phyloP scores from a whole-genome alignment of 2,329 filamentous ascomycete species.

The Macrophomina tecta region DNA sequence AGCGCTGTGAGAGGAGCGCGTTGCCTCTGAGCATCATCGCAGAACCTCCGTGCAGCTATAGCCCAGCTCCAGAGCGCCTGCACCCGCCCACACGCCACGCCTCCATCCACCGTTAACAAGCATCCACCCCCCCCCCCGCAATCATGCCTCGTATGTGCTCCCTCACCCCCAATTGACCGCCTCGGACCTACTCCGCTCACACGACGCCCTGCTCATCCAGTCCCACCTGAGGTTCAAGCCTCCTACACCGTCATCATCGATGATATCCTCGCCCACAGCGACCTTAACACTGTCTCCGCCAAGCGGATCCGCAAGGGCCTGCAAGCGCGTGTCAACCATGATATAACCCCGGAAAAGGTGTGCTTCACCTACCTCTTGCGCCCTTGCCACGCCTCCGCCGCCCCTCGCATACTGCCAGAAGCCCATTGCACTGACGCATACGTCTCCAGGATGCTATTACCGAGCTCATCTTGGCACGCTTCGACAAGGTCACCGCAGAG shows the following conservation, averaged over 20 bases:
- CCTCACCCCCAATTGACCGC: constrained; percentile 25
- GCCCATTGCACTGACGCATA: background rate
- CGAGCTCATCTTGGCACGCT: constrained; percentile 55
- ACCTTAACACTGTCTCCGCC: constrained; percentile 68
- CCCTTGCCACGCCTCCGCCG: background rate
- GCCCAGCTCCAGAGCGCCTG: constrained; percentile 4
- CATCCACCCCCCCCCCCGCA: constrained; percentile 24
- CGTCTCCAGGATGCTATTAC: constrained; percentile 50
- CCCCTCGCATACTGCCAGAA: background rate
- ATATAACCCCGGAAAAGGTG: constrained; percentile 68
- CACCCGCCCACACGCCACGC: background rate
- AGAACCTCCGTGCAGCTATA: constrained; percentile 14
- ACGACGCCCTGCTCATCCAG: constrained; percentile 38
- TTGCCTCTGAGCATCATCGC: constrained; percentile 10
- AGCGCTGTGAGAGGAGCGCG: constrained; percentile 8
- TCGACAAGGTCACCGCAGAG: constrained; percentile 54
- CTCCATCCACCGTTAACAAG: background rate
- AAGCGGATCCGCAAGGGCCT: constrained; percentile 70
- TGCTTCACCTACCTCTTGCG: constrained; percentile 23
- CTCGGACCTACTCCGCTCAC: constrained; percentile 6
- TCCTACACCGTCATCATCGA: constrained; percentile 67
- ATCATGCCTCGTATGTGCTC: constrained; percentile 27
- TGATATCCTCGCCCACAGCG: constrained; percentile 64
- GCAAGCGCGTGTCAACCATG: constrained; percentile 65
- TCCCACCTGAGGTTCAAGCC: constrained; percentile 56